Conservation (phyloP, 2,329 filamentous ascomycete species). For the Emericellopsis atlantica region DNA sequence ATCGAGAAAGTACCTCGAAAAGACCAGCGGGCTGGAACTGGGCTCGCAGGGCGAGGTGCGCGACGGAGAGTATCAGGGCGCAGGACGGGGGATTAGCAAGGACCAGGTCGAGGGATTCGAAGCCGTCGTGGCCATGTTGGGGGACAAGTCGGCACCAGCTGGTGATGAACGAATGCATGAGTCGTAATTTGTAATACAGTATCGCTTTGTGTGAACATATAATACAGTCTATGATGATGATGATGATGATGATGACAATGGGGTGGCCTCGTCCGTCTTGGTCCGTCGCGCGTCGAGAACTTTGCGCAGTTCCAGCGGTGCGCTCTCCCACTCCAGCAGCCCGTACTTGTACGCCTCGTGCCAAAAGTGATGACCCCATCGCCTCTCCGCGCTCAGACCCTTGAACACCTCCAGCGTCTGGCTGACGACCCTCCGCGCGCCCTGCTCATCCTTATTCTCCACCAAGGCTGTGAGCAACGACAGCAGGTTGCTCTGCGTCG, state of each 20-base stretch:
- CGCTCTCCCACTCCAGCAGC: constrained; percentile 15
- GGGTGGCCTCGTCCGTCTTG: too few relatives aligned
- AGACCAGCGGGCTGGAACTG: constrained; percentile 52
- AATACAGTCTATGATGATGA: too few relatives aligned
- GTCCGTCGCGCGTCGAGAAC: too few relatives aligned
- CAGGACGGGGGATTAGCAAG: constrained; percentile 32
- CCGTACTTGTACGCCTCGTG: constrained; percentile 26
- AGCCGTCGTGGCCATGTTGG: constrained; percentile 31
- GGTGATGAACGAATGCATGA: background rate
- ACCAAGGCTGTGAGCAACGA: constrained; percentile 26
- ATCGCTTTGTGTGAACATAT: background rate
- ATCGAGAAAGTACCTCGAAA: constrained; percentile 65
- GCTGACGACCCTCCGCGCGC: constrained; percentile 19
- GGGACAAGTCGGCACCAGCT: constrained; percentile 9
- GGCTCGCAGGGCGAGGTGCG: constrained; percentile 47
- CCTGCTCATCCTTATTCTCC: constrained; percentile 8
- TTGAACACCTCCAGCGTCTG: constrained; percentile 12
- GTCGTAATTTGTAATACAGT: background rate
- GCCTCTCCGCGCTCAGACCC: constrained; percentile 2
- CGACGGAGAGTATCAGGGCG: constrained; percentile 52
- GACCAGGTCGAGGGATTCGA: constrained; percentile 48
- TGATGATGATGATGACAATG: background rate
- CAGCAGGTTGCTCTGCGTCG: constrained; percentile 27
- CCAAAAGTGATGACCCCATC: constrained; percentile 36
- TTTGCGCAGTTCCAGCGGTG: constrained; percentile 8